These are phyloP conservation scores for Ceratocystiopsis sp. DNA, from an alignment of 2,329 filamentous ascomycete genomes.

Conservation along the genomic window DNA sequence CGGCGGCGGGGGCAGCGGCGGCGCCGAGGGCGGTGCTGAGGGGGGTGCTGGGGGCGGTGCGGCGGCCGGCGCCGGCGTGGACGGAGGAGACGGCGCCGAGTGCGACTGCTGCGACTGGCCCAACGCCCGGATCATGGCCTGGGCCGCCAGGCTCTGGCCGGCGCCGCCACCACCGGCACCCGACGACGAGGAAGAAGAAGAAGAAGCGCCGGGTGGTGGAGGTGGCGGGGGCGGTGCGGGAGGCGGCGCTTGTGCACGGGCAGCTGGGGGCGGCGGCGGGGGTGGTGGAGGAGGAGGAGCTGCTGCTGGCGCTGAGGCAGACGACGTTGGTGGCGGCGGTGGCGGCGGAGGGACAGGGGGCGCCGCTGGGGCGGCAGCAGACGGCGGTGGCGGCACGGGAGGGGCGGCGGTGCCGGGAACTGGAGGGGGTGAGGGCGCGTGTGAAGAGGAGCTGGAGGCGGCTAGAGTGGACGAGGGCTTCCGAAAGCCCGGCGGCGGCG, in stretches of 20 bases:
- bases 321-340: slow-evolving; percentile 22
- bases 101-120: too few species aligned
- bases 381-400: slow-evolving; percentile 3
- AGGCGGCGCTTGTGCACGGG: slow-evolving; percentile 13
- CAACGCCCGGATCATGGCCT: slow-evolving; percentile 20
- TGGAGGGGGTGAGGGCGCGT: too few species aligned
- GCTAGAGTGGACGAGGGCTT: slow-evolving; percentile 29
- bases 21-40: slow-evolving; percentile 11
- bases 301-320: slow-evolving; percentile 16
- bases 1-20: slow-evolving; percentile 19
- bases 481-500: slow-evolving; percentile 41
- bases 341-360: slow-evolving; percentile 23
- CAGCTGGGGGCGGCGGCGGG: slow-evolving; percentile 11
- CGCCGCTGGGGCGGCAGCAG: slow-evolving; percentile 19
- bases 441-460: not conserved
- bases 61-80: too few species aligned
- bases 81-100: too few species aligned
- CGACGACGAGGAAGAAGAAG: slow-evolving; percentile 20
- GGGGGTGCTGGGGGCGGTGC: slow-evolving; percentile 8
- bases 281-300: slow-evolving; percentile 28
- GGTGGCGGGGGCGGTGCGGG: slow-evolving; percentile 17
- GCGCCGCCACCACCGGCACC: slow-evolving; percentile 15
- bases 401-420: not conserved
- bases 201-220: slow-evolving; percentile 20
- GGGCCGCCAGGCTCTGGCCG: slow-evolving; percentile 20